phyloP scores from a whole-genome alignment of 2,329 filamentous ascomycete species.

The Colletotrichum gigasporum region DNA sequence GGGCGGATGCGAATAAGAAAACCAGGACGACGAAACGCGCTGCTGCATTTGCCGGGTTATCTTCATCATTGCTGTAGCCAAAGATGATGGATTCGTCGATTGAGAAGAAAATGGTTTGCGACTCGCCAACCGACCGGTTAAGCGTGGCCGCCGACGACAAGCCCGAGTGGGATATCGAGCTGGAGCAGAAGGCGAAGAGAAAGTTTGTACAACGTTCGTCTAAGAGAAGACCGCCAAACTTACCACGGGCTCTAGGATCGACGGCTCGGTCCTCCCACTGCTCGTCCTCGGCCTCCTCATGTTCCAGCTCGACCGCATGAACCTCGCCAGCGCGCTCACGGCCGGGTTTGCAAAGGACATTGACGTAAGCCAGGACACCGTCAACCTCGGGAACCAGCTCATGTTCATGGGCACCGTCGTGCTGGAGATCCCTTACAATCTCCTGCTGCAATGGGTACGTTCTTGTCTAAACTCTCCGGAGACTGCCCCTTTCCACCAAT shows the following conservation, averaged over 20 bases:
- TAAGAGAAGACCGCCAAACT: constrained; percentile 8
- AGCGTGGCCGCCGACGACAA: constrained; percentile 3
- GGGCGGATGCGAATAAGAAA: background rate
- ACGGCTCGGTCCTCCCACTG: constrained; percentile 56
- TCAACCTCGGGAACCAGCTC: constrained; percentile 63
- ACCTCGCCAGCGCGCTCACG: constrained; percentile 60
- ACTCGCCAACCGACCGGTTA: constrained; percentile 29
- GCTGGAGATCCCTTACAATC: constrained; percentile 62
- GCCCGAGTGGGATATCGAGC: constrained; percentile 28
- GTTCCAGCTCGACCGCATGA: constrained; percentile 63
- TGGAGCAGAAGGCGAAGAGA: constrained; percentile 32
- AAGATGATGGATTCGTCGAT: constrained; percentile 5
- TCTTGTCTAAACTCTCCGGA: background rate
- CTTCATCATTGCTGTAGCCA: background rate
- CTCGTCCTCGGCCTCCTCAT: constrained; percentile 59
- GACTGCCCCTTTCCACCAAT: too few relatives aligned
- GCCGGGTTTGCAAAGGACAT: constrained; percentile 56
- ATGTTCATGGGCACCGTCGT: constrained; percentile 62
- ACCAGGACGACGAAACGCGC: background rate
- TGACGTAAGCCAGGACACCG: constrained; percentile 52
- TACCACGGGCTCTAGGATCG: constrained; percentile 45
- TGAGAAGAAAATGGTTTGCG: constrained; percentile 13
- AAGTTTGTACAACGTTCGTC: constrained; percentile 27
- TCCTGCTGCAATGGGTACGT: constrained; percentile 47
- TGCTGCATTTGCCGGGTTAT: background rate